Evolutionary conservation across 2,329 filamentous ascomycete genomes (phyloP).

Genomic region (Neonectria faginata): DNA sequence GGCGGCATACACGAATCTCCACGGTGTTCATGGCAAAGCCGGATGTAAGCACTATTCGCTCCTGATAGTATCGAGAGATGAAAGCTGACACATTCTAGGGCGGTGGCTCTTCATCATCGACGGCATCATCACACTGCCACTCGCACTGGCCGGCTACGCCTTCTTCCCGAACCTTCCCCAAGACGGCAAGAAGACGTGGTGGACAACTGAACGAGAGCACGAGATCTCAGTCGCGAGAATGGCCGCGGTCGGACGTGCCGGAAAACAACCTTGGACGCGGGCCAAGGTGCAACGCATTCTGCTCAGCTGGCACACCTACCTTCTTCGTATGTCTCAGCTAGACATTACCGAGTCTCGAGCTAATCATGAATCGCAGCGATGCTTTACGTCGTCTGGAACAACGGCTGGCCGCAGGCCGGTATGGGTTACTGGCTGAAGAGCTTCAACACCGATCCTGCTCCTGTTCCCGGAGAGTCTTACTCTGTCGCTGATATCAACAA

Average conservation of each 20-base stretch:
- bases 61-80: too few relatives aligned
- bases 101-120: slow-evolving; percentile 37
- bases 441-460: slow-evolving; percentile 32
- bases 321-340: slow-evolving; percentile 24
- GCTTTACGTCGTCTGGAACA: slow-evolving; percentile 37
- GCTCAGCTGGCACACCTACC: slow-evolving; percentile 36
- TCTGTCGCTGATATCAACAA: slow-evolving; percentile 31
- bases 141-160: slow-evolving; percentile 28
- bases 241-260: slow-evolving; percentile 31
- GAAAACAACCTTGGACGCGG: slow-evolving; percentile 35
- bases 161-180: slow-evolving; percentile 37
- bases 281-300: slow-evolving; percentile 30
- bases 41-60: slow-evolving; percentile 23
- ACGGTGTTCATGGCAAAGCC: slow-evolving; percentile 31
- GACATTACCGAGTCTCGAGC: neutral
- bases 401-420: slow-evolving; percentile 29
- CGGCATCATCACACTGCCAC: slow-evolving; percentile 34
- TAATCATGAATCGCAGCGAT: slow-evolving; percentile 15
- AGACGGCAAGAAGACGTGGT: slow-evolving; percentile 36
- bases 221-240: slow-evolving; percentile 28
- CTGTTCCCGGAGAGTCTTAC: slow-evolving; percentile 32
- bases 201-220: slow-evolving; percentile 35
- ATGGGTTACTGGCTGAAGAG: slow-evolving; percentile 41
- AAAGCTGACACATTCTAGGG: slow-evolving; percentile 24
- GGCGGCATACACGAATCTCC: slow-evolving; percentile 32